Base-by-base conservation (phyloP, 129 eudicot species). In the Flaveria robusta region DNA sequence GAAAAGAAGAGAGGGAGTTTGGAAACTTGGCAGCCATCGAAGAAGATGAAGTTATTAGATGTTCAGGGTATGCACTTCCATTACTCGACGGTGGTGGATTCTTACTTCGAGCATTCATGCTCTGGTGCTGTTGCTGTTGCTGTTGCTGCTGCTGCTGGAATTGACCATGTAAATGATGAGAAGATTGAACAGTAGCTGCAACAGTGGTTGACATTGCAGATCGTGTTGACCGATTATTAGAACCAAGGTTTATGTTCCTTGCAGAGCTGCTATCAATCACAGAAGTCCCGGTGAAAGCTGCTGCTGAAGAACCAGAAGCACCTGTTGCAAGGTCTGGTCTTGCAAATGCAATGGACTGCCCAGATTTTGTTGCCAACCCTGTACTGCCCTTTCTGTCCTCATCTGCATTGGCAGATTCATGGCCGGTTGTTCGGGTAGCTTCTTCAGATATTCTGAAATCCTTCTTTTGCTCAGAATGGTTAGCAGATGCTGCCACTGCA, bases 331-430 rank as follows among this genome's bases (percentile, higher is more conserved):
- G 59, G 5, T 93, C 98, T 43, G 92, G 77, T 66, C 98, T 82
- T 4, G 96, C 77, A 71, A 94, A 94, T n/a, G 93, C 97, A 77
- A 90, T 88, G 22, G 98, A 90, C 76, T 89, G 98, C 14, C 96
- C 91, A 9, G 68, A 67, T 11, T 85, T 90, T n/a, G 77, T 83
- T 0, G 89, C 55, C 62, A 78, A 37, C 68, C 81, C 78, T 1
- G 70, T 8, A 55, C 74, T 80, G 15, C 66, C 81, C 79, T 89
- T 94, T 65, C 92, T 77, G 60, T 94, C 98, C 27, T 91, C 98
- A 19, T 93, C 93, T 9, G 55, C 75, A 49, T 82, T 80, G 7
- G 93, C 70, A 56, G 85, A 79, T 46, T 86, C 93, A 23, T 60
- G 78, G 31, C 81, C 83, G 1, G 79, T 74, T 31, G 91, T 86